Evolutionary conservation across 805 yeast genomes (phyloP).

Genomic region (Torulaspora maleeae): DNA sequence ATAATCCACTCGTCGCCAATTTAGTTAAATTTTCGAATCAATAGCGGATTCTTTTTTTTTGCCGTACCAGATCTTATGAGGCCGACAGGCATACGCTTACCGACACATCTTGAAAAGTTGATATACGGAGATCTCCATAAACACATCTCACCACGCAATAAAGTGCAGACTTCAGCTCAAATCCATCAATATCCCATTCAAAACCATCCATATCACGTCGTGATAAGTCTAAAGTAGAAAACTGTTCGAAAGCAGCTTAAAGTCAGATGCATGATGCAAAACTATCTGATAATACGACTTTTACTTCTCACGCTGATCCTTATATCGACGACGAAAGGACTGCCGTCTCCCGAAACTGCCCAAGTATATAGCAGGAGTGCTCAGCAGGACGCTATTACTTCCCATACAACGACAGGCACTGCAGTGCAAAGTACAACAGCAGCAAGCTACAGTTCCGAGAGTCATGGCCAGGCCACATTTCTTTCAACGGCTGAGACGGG

Average conservation of each 20-base stretch:
- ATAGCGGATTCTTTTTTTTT: not conserved
- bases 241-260: not conserved
- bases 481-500: no score
- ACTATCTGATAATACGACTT: constrained; percentile 1
- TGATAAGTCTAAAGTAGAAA: not conserved
- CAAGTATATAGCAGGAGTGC: no score
- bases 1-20: not conserved
- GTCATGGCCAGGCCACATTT: no score
- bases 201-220: not conserved
- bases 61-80: not conserved
- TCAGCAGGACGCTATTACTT: no score
- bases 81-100: not conserved
- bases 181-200: not conserved
- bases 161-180: not conserved
- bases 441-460: no score
- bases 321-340: constrained; percentile 1
- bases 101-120: not conserved
- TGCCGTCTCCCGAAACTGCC: constrained; percentile 2
- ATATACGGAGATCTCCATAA: not conserved
- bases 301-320: constrained; percentile 1
- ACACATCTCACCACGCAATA: not conserved
- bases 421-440: no score
- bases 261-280: not conserved
- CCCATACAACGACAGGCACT: no score
- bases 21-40: not conserved